These are phyloP conservation scores for Asterophora lycoperdoides DNA, from an alignment of 768 basidiomycete species.

Conservation along the genomic window DNA sequence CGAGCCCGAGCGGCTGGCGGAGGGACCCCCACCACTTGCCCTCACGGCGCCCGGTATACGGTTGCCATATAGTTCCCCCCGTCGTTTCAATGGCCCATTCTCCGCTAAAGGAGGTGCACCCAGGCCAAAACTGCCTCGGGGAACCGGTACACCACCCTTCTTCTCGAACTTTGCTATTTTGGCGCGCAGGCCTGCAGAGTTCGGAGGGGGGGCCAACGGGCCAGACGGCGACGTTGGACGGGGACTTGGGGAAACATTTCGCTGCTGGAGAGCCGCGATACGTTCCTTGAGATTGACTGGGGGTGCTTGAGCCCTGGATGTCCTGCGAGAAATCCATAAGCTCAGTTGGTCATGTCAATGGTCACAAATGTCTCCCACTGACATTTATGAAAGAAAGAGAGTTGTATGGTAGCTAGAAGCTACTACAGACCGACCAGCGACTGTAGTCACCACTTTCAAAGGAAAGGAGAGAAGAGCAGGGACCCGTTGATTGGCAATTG, in stretches of 20 bases:
- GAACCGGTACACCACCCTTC: constrained; percentile 72
- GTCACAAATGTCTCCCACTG: constrained; percentile 6
- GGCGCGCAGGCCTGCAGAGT: constrained; percentile 40
- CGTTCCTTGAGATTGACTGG: constrained; percentile 71
- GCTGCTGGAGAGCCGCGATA: constrained; percentile 77
- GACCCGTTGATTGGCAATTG: constrained; percentile 5
- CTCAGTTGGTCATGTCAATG: constrained; percentile 5
- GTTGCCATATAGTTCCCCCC: constrained; percentile 73
- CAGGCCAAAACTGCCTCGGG: constrained; percentile 70
- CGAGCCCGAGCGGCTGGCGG: constrained; percentile 24
- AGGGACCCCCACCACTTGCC: constrained; percentile 25
- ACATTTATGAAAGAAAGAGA: constrained; percentile 14
- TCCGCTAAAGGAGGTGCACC: constrained; percentile 55
- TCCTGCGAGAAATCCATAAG: constrained; percentile 9
- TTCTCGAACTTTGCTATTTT: constrained; percentile 80
- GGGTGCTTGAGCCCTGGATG: constrained; percentile 29
- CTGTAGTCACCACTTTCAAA: constrained; percentile 17
- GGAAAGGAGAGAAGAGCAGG: constrained; percentile 7
- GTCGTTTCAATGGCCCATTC: constrained; percentile 43
- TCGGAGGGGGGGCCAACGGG: constrained; percentile 22
- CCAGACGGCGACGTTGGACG: constrained; percentile 25
- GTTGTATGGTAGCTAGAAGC: constrained; percentile 9
- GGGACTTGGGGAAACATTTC: constrained; percentile 29
- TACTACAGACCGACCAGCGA: constrained; percentile 26
- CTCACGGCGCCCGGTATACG: constrained; percentile 48